Base-by-base conservation (phyloP, 371 early-diverging fungal species). In the Mortierella polycephala region DNA sequence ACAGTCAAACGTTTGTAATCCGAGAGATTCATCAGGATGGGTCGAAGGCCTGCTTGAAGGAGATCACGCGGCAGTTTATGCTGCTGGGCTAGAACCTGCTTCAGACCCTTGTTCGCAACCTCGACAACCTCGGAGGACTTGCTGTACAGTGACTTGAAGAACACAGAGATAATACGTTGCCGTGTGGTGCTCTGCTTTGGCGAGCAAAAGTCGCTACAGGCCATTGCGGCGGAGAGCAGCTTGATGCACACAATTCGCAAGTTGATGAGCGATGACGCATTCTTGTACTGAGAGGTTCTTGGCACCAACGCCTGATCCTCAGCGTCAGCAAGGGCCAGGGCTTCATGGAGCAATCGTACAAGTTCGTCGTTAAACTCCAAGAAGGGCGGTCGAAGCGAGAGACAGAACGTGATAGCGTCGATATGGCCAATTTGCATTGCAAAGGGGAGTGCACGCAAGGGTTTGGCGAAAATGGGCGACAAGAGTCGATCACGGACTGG, bases 341-440 rank as follows among this genome's bases (percentile, higher is more conserved):
- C 97, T 77, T 99, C 99, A 53, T 94, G 92, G 21, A 99, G 77
- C 45, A 98, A 74, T 12, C 98, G 89, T 12, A 95, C 84, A 40
- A 99, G 86, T 74, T 98, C 98, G 20, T 98, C 99, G 55, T 92
- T 95, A 71, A 97, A 96, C 51, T 89, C 89, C 51, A 98, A 81
- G 73, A 99, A 90, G 4, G 96, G 91, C 44, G 98, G 98, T 6
- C 92, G 87, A n/a, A 98, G 83, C 0, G 93, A 87, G 62, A 99
- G 84, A 63, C 97, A 96, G 81, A 96, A 99, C 0, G 98, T 98
- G 65, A 99, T 95, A 18, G 99, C 99, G 71, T 99, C 99, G 67
- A 97, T 97, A 73, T 97, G 91, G 10, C 99, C 99, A 37, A 99
- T 98, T 82, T 98, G 99, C 93, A 97, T 94, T 45, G 95, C 90